These are phyloP conservation scores for Bipolaris cookei DNA, from an alignment of 2,329 filamentous ascomycete genomes.

Conservation along the genomic window DNA sequence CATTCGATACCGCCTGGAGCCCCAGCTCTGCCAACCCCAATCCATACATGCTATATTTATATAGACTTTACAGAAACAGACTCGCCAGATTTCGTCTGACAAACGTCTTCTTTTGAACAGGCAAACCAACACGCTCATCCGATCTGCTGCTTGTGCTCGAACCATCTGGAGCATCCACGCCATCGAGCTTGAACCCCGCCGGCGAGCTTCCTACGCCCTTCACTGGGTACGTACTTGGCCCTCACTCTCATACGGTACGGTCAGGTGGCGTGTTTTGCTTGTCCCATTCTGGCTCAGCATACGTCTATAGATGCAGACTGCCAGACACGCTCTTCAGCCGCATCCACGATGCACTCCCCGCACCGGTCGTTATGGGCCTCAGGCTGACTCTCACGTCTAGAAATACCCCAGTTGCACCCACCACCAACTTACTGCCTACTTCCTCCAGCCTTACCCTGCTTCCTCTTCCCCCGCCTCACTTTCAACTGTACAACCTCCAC, in stretches of 20 bases:
- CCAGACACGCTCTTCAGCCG: constrained; percentile 22
- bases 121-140: background rate
- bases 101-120: background rate
- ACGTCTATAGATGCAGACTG: background rate
- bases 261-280: background rate
- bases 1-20: constrained; percentile 21
- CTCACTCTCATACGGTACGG: background rate
- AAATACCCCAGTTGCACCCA: constrained; percentile 9
- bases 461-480: constrained; percentile 2
- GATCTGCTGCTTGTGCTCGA: background rate
- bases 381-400: constrained; percentile 18
- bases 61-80: constrained; percentile 29
- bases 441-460: constrained; percentile 7
- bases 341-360: constrained; percentile 11
- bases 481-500: constrained; percentile 5
- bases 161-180: background rate
- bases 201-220: constrained; percentile 20
- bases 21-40: constrained; percentile 34
- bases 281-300: background rate
- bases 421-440: constrained; percentile 13
- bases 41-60: background rate
- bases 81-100: constrained; percentile 38
- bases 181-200: constrained; percentile 15
- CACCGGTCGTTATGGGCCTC: constrained; percentile 7
- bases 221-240: constrained; percentile 14